Evolutionary conservation across 305 asterid species (phyloP), one percentile per base, ranked within the genome.

Genomic region (Fraxinus xanthoxyloides): DNA sequence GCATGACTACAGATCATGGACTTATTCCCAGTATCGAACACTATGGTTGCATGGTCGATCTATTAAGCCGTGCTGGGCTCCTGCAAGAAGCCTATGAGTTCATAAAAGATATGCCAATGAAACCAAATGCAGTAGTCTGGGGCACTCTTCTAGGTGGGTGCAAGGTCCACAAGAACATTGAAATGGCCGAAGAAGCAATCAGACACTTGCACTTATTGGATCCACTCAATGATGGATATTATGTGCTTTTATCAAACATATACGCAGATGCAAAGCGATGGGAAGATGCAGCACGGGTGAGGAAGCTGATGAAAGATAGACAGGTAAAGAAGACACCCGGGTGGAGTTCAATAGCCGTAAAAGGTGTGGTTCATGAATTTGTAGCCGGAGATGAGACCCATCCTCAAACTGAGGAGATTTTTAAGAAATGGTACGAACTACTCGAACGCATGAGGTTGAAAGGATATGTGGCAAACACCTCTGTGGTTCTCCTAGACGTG

Each of bases 141-240:
- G 98, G 98, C n/a, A 92, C 98, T 15, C 87, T 92, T 81, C 91
- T 93, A 24, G 94, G 93, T n/a, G 98, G 93, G 59, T 90, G 94
- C 83, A 89, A 89, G 82, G 87, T 89, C 80, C 95, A 91, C 85
- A 88, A 88, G 80, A 87, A 92, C 85, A 51, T 88, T 17, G 90
- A 87, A 81, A 82, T 92, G 85, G 98, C 94, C 40, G 92, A 90
- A 84, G 51, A 85, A 82, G 92, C 92, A 65, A 87, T 89, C 79
- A 30, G 35, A 15, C 89, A 87, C 78, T 85, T 92, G 73, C 84
- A 83, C 0, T 84, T 88, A 74, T 56, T 91, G 31, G 94, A 90
- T 75, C 90, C 91, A 21, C 51, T 36, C 17, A 89, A 91, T 40
- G 90, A 90, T n/a, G 93, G 93, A 59, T 87, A 89, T 85, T 89